A percentile compares a stretch with the other conserved stretches of the same genome.
Evolutionary conservation across 441 rosid species (phyloP).

Genomic region (Erodium texanum): DNA sequence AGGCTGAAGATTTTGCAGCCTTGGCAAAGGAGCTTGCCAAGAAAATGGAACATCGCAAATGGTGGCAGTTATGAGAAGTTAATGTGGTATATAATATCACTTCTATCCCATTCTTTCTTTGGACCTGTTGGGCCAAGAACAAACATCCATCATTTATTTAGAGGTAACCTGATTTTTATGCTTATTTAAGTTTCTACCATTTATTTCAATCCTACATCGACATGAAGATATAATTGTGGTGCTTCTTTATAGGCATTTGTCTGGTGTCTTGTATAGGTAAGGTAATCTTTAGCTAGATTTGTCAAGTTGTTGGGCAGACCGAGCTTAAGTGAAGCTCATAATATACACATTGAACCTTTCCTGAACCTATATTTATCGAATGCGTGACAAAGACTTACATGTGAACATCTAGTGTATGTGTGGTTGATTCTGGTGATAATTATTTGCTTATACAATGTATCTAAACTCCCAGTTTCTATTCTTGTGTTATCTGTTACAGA

Average conservation of each 20-base stretch:
- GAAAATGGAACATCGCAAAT: slow-evolving; percentile 84
- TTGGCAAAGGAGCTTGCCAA: slow-evolving; percentile 73
- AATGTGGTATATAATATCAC: background rate
- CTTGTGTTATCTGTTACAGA: background rate
- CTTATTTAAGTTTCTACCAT: background rate
- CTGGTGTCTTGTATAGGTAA: too few relatives aligned
- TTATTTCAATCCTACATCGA: too few relatives aligned
- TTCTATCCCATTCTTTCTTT: background rate
- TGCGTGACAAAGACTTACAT: too few relatives aligned
- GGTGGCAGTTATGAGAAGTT: slow-evolving; percentile 66
- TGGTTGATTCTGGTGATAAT: background rate
- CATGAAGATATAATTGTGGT: too few relatives aligned
- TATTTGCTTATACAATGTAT: background rate
- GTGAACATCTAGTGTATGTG: background rate
- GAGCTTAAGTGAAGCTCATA: too few relatives aligned
- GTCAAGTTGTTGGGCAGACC: too few relatives aligned
- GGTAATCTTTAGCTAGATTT: too few relatives aligned
- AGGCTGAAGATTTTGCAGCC: slow-evolving; percentile 71
- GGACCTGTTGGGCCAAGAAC: background rate
- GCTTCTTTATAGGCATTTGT: too few relatives aligned
- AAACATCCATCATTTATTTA: background rate
- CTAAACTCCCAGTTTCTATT: background rate
- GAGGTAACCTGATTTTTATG: background rate
- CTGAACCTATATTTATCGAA: too few relatives aligned
- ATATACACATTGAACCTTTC: too few relatives aligned